Evolutionary conservation across 1,284 basidiomycete genomes (phyloP).

Genomic region (Ustilago tritici): DNA sequence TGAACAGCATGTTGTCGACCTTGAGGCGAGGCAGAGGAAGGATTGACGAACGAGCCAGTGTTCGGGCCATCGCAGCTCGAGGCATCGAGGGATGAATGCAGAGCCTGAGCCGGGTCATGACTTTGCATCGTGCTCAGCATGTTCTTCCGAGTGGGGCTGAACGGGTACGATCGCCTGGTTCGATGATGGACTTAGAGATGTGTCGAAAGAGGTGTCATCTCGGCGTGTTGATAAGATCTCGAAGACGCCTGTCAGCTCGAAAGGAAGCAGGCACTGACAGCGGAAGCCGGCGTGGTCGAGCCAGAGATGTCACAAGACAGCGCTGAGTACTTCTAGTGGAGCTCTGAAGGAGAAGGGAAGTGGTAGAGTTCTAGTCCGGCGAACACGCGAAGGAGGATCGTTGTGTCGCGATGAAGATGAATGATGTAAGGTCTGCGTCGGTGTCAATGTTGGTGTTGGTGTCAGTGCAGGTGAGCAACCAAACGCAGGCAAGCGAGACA

Average conservation of each 20-base stretch:
- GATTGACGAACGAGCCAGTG: neutral
- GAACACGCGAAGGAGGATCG: neutral
- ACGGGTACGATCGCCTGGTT: neutral
- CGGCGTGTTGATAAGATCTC: neutral
- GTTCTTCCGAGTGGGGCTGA: neutral
- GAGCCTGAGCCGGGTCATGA: neutral
- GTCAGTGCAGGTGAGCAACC: slow-evolving; percentile 24
- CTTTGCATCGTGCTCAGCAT: slow-evolving; percentile 20
- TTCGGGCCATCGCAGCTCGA: neutral
- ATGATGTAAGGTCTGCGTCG: neutral
- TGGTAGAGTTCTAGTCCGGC: neutral
- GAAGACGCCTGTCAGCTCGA: neutral
- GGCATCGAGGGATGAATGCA: neutral
- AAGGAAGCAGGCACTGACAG: neutral
- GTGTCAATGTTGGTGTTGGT: slow-evolving; percentile 20
- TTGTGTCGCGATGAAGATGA: slow-evolving; percentile 1
- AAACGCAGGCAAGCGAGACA: neutral
- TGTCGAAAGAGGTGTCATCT: neutral
- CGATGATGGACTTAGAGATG: neutral
- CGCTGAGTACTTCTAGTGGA: neutral
- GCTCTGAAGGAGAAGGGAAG: neutral
- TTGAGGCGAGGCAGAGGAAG: slow-evolving; percentile 8
- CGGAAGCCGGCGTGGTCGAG: neutral
- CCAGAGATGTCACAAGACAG: neutral
- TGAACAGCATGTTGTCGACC: slow-evolving; percentile 25